A percentile compares a stretch with the other conserved stretches of the same genome.
phyloP scores from a whole-genome alignment of 2,329 filamentous ascomycete species.

The Ophiostoma ulmi region DNA sequence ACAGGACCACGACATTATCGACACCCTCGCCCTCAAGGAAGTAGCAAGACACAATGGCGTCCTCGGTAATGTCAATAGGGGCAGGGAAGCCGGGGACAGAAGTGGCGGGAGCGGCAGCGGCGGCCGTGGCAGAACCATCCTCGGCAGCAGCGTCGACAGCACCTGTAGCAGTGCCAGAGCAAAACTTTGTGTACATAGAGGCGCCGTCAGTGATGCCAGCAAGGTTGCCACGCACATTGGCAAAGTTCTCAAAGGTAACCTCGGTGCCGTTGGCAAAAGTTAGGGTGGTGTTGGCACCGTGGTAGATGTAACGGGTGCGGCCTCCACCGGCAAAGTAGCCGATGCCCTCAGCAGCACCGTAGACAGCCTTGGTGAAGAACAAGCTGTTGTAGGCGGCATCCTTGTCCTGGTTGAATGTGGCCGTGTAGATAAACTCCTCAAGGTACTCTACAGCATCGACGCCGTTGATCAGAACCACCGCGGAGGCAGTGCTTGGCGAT shows the following conservation, averaged over 20 bases:
- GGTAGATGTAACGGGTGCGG: conserved; percentile 32
- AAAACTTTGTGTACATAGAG: conserved; percentile 36
- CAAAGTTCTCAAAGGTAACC: conserved; percentile 33
- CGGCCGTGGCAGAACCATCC: conserved; percentile 14
- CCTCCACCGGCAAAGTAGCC: conserved; percentile 36
- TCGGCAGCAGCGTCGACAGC: not conserved
- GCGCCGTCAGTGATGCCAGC: conserved; percentile 33
- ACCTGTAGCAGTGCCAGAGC: conserved; percentile 26
- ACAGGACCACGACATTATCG: conserved; percentile 35
- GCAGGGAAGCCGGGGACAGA: conserved; percentile 30
- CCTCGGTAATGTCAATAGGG: conserved; percentile 32
- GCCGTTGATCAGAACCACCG: conserved; percentile 32
- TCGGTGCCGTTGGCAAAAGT: conserved; percentile 38
- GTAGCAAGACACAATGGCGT: conserved; percentile 35
- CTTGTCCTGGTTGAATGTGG: conserved; percentile 33
- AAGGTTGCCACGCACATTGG: conserved; percentile 32
- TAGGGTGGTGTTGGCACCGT: conserved; percentile 35
- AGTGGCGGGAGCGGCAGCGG: conserved; percentile 10
- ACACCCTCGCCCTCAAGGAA: conserved; percentile 33
- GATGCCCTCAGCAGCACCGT: conserved; percentile 22
- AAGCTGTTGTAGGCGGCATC: conserved; percentile 38
- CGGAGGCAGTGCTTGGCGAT: conserved; percentile 25
- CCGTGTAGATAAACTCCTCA: conserved; percentile 39
- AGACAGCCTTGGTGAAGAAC: conserved; percentile 34
- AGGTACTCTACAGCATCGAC: conserved; percentile 37